Evolutionary conservation across 148 eudicot genomes (phyloP), one percentile per base, ranked within the genome.

Genomic region (Spergularia bocconei): DNA sequence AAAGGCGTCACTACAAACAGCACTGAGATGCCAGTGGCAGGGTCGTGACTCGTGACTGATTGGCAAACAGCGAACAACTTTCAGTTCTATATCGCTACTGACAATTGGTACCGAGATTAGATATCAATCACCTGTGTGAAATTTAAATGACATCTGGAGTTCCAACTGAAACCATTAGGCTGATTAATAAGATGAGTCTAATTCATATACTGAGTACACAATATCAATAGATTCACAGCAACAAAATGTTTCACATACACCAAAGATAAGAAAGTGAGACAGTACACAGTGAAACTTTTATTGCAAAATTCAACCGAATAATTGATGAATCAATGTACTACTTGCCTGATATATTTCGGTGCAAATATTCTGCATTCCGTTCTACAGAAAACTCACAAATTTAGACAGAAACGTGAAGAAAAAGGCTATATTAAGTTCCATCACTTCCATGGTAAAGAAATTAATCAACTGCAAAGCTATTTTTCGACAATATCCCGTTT

Each of bases 401-500:
- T n/a, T 21, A 67, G 29, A 69, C 38, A 69, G 72, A 69, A 51
- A 51, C 59, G 20, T 51, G n/a, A 47, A 25, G 38, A 54, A 25
- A 51, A 69, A 20, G 41, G 53, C 13, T 47, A 20, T 44, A 48
- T 11, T 73, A 41, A 20, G 65, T 60, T 61, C 57, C 58, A 62
- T 48, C 50, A 39, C 39, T 29, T 29, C 36, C 36, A 29, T 29
- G 36, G 36, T 3, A 29, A 41, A 58, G 65, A 58, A 50, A 61
- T 51, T 53, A 52, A 69, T 52, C 53, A 69, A 36, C 38, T 38
- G 65, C 41, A 7, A 67, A 68, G 64, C 78, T 69, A 67, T 36
- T 2, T 15, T 60, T 64, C 19, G 62, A 60, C 52, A 69, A 13
- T 19, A 62, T 20, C 23, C 53, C 61, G 61, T 29, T 11, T 54